phyloP scores from a whole-genome alignment of 257 asterid genomes.

The Penstemon davidsonii region DNA sequence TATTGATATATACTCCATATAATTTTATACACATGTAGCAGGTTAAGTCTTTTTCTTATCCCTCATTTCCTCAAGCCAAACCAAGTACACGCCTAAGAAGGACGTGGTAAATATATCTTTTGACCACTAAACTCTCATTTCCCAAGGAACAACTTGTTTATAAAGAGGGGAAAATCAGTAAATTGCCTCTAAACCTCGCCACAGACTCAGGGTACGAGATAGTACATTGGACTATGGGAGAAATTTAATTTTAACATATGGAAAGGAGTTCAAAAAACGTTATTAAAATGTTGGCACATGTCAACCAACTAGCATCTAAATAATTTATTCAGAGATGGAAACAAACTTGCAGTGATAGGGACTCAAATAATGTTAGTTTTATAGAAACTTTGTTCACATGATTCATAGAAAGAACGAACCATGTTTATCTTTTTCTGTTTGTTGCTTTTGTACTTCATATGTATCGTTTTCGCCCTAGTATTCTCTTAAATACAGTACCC shows the following conservation, averaged over 20 bases:
- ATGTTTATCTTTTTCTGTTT: conserved; percentile 2
- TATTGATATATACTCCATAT: background rate
- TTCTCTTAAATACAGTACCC: background rate
- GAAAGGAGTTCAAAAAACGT: too few relatives aligned
- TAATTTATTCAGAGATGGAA: background rate
- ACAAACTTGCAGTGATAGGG: conserved; percentile 10
- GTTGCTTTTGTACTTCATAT: background rate
- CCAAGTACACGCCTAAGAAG: conserved; percentile 4
- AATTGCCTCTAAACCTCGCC: too few relatives aligned
- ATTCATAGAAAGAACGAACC: conserved; percentile 14
- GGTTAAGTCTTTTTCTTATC: too few relatives aligned
- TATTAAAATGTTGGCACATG: conserved; percentile 4
- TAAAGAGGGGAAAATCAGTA: too few relatives aligned
- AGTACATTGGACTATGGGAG: too few relatives aligned
- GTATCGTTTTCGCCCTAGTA: background rate
- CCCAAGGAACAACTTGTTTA: background rate
- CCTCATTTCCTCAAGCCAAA: background rate
- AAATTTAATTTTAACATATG: too few relatives aligned
- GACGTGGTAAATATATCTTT: background rate
- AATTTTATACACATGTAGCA: too few relatives aligned
- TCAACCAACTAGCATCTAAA: background rate
- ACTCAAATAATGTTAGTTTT: conserved; percentile 9
- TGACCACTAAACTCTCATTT: background rate
- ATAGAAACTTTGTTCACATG: conserved; percentile 14
- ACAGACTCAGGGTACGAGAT: too few relatives aligned